These are phyloP conservation scores for Naumovozyma baii DNA, from an alignment of 805 yeast species.

Conservation along the genomic window DNA sequence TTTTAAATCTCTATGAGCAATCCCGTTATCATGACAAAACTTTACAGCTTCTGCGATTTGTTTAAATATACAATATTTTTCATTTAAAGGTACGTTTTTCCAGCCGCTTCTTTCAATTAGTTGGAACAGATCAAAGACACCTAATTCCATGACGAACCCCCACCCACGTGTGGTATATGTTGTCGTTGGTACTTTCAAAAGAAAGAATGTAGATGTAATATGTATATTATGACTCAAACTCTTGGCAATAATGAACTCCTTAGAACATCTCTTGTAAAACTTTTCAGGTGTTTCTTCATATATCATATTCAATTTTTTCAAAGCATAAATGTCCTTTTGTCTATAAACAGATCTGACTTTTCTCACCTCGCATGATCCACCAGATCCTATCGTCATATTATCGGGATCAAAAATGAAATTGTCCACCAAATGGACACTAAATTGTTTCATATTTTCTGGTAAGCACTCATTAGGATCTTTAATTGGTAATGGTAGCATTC, in stretches of 20 bases:
- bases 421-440: slow-evolving; percentile 41
- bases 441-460: slow-evolving; percentile 45
- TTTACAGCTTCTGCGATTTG: slow-evolving; percentile 56
- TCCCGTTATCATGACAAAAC: slow-evolving; percentile 54
- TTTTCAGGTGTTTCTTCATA: slow-evolving; percentile 54
- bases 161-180: slow-evolving; percentile 53
- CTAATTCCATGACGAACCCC: slow-evolving; percentile 64
- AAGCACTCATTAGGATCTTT: slow-evolving; percentile 54
- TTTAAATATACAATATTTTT: slow-evolving; percentile 58
- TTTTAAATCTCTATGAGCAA: slow-evolving; percentile 66
- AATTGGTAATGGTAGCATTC: slow-evolving; percentile 51
- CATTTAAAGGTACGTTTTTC: slow-evolving; percentile 42
- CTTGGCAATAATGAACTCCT: slow-evolving; percentile 56
- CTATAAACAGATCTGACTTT: slow-evolving; percentile 33
- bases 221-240: slow-evolving; percentile 48
- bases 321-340: slow-evolving; percentile 44
- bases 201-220: slow-evolving; percentile 44
- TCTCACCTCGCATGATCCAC: slow-evolving; percentile 64
- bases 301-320: slow-evolving; percentile 55
- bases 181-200: slow-evolving; percentile 50
- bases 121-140: slow-evolving; percentile 57
- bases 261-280: slow-evolving; percentile 54
- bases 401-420: slow-evolving; percentile 42
- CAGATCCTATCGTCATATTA: slow-evolving; percentile 52
- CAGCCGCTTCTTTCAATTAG: slow-evolving; percentile 50